Percentiles rank a stretch among this genome's conserved stretches.
Conservation (phyloP, 495 filamentous ascomycete species). For the Podospora tetraspora region DNA sequence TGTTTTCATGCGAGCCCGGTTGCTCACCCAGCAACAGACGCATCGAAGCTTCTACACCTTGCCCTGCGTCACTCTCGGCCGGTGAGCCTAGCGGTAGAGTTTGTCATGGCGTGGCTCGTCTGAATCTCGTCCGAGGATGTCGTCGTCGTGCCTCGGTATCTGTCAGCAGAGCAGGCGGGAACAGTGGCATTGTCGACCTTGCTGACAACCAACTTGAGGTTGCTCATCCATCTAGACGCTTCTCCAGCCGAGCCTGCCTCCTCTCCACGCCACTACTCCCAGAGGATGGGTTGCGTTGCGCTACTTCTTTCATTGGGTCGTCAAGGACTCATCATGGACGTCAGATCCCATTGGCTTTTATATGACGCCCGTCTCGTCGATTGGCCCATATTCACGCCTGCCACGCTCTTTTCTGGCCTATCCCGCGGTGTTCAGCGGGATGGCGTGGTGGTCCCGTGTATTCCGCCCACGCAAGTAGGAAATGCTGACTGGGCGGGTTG, state of each 20-base stretch:
- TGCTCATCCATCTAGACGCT: not conserved
- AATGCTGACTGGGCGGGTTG: not conserved
- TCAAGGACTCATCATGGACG: not conserved
- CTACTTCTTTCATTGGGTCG: conserved; percentile 20
- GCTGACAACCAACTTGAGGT: not conserved
- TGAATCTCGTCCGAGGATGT: not conserved
- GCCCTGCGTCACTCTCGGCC: not conserved
- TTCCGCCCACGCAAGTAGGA: not conserved
- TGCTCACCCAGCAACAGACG: not conserved
- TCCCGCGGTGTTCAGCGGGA: not conserved
- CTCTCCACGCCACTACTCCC: conserved; percentile 7
- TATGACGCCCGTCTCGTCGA: not conserved
- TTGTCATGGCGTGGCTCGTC: not conserved
- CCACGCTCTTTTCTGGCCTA: conserved; percentile 6
- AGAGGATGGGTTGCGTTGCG: conserved; percentile 16
- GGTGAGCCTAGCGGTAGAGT: not conserved
- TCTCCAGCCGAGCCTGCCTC: not conserved
- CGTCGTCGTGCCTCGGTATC: not conserved
- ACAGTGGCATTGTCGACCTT: not conserved
- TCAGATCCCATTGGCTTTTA: not conserved
- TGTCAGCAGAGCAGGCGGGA: not conserved
- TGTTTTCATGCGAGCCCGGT: not conserved
- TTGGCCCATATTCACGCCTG: not conserved
- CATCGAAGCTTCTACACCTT: not conserved
- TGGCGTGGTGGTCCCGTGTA: not conserved